Percentiles rank a stretch among this genome's conserved stretches.
Conservation (phyloP, 2,329 filamentous ascomycete genomes). For the Xylariales sp. region DNA sequence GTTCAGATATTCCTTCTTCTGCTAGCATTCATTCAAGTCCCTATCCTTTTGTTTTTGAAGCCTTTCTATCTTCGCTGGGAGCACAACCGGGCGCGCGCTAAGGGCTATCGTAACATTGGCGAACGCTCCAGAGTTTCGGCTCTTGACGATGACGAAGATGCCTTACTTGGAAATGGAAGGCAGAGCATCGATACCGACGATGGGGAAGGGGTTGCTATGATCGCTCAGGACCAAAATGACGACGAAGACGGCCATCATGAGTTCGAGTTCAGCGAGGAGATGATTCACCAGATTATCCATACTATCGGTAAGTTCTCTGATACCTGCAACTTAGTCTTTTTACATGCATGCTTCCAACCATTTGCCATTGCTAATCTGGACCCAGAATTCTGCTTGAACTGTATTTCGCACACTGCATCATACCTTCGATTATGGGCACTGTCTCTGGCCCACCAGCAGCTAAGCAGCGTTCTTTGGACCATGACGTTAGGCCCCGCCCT, state of each 20-base stretch:
- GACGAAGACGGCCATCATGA: conserved; percentile 84
- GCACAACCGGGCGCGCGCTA: conserved; percentile 80
- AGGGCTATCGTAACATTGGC: conserved; percentile 90
- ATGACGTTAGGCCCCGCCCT: conserved; percentile 90
- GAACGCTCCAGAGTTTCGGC: conserved; percentile 86
- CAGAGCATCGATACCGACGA: conserved; percentile 64
- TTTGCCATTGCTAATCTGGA: not conserved
- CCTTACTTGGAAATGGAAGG: conserved; percentile 53
- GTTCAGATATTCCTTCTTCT: conserved; percentile 78
- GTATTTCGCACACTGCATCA: conserved; percentile 96
- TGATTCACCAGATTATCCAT: conserved; percentile 99
- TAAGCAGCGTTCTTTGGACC: conserved; percentile 90
- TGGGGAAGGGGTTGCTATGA: conserved; percentile 52
- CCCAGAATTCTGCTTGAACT: conserved; percentile 95
- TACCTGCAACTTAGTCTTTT: too few species aligned
- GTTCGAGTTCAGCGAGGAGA: conserved; percentile 94
- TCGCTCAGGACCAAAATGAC: conserved; percentile 53
- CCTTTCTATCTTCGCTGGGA: conserved; percentile 93
- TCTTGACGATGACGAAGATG: conserved; percentile 73
- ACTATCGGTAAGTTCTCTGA: conserved; percentile 81
- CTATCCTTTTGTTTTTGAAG: conserved; percentile 88
- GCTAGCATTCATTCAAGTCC: conserved; percentile 81
- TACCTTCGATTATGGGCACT: conserved; percentile 98
- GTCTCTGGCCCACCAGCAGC: conserved; percentile 95
- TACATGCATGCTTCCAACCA: not conserved